Base-by-base conservation (phyloP, 2,329 filamentous ascomycete genomes). In the Cladosporium sp. region DNA sequence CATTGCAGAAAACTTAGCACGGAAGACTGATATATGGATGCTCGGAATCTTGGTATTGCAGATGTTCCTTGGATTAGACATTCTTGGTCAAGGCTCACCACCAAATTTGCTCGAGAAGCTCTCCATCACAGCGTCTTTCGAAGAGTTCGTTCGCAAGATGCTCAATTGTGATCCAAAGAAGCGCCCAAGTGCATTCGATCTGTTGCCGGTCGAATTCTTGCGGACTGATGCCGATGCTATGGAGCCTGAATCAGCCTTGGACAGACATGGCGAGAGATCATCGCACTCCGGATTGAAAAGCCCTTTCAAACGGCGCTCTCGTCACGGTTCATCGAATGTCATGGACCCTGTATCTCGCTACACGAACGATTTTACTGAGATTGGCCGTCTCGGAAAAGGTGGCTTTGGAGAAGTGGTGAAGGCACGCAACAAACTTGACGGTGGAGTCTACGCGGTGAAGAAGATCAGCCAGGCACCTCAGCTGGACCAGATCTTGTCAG, bases 371-470 rank as follows among this genome's bases (percentile, higher is more conserved):
- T 99, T 96, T 78, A 89, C 93, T 21, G 93, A 98, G 78, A 89
- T 95, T 74, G 92, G 92, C 16, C 87, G 91, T 5, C 83, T 99
- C 14, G 95, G 95, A 3, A 96, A 94, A 76, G 95, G 95, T 52
- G 95, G 94, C 0, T 99, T 97, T 78, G 95, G 95, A 5, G 92
- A 97, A 78, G 95, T 99, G 26, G 92, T 98, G 64, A 96, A 97
- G 77, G 94, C 94, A 2, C 87, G 94, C 35, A 96, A 97, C 78
- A 97, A 95, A 79, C 86, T 97, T 4, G 95, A 98, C 75, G 92
- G 92, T 0, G 91, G 93, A 66, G 89, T 96, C 52, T 99, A 98
- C 78, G 95, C 95, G 21, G 91, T 99, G 75, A 99, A 99, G 78
- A 97, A 98, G 76, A 95, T 99, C 68, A 92, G 89, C 1, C 91